Base-by-base conservation (phyloP, 371 early-diverging fungal genomes). In the Lichtheimia ornata region DNA sequence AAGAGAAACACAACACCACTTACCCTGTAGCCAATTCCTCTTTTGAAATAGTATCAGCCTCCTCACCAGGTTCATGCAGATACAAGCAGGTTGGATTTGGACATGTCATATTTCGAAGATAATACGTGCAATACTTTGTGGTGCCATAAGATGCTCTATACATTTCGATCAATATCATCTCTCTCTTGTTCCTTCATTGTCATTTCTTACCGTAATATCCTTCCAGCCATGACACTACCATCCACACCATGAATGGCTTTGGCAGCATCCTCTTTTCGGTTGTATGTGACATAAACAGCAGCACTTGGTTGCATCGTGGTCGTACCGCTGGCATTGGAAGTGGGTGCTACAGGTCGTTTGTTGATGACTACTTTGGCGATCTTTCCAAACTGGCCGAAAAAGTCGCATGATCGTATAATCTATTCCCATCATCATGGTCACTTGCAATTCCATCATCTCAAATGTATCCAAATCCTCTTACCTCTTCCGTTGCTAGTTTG, bases 311-410 rank as follows among this genome's bases (percentile, higher is more conserved):
- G 83, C 56, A 77, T 77, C 1, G 79, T 66, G 14, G 70, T 70
- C 4, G 74, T 57, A 6, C 79, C 73, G 9, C 77, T 73, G 17
- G 79, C 73, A 52, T 81, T 76, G 5, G 79, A 74, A 4, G 79
- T 75, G 28, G 84, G 74, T 28, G 87, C 85, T 28, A 88, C 83
- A 42, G 84, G 85, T 58, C 87, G 77, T 51, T 81, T 83, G 64
- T 91, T 93, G 56, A 94, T 85, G 22, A 96, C 94, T n/a, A 96
- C 86, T 69, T 94, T 93, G 43, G 89, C 79, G 54, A 98, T 95
- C 60, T 93, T 94, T 44, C 98, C 98, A 77, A 91, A 98, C 72
- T 98, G 97, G 11, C 98, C 98, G 87, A 98, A 97, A 73, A 93
- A 97, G 58, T 97, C 96, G 41, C 80, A 75, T 40, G 88, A 86